phyloP scores from a whole-genome alignment of 139 green algal species.

The Spirogloea muscicola region DNA sequence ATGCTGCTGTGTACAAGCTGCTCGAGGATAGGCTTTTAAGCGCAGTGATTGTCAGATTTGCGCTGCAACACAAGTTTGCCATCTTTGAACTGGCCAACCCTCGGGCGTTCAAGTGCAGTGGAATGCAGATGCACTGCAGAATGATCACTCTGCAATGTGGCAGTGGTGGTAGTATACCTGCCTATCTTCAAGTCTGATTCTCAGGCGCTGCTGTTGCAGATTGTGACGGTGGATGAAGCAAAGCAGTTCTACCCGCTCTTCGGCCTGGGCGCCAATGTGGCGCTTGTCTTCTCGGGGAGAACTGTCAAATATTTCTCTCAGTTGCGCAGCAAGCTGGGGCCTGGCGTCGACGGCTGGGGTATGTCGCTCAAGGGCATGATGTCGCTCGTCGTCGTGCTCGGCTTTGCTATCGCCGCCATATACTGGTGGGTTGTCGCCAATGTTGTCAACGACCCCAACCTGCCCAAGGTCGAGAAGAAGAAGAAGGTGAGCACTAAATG shows the following conservation, averaged over 20 bases:
- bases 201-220: slow-evolving; percentile 47
- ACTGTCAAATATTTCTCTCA: slow-evolving; percentile 91
- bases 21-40: background rate
- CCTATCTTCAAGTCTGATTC: background rate
- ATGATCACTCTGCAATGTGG: background rate
- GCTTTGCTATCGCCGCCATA: slow-evolving; percentile 68
- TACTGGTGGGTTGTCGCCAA: slow-evolving; percentile 79
- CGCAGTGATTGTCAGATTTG: background rate
- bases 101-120: background rate
- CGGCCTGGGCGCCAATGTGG: slow-evolving; percentile 93
- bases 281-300: slow-evolving; percentile 94
- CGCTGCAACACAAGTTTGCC: too few relatives aligned
- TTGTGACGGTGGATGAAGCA: slow-evolving; percentile 93
- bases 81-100: too few relatives aligned
- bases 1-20: too few relatives aligned
- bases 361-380: slow-evolving; percentile 91
- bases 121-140: background rate
- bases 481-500: slow-evolving; percentile 68
- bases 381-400: slow-evolving; percentile 85
- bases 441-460: slow-evolving; percentile 64
- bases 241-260: slow-evolving; percentile 97
- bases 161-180: background rate
- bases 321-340: slow-evolving; percentile 70
- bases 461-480: slow-evolving; percentile 56
- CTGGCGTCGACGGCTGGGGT: slow-evolving; percentile 91